phyloP scores from a whole-genome alignment of 345 rosid genomes.

The Heritiera fomes region DNA sequence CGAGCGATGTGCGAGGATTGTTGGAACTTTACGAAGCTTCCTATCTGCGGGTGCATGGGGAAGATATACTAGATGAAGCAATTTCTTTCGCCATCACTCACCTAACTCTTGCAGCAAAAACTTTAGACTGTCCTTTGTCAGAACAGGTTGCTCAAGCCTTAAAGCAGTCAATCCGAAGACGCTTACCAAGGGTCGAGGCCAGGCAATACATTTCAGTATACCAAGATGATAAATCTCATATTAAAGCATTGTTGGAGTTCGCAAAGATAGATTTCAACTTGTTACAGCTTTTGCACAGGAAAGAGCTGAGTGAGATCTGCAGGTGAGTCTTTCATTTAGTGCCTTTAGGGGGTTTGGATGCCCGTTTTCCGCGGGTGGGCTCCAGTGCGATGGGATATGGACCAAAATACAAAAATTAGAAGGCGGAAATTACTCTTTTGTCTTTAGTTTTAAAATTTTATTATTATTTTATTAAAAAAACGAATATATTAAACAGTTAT shows the following conservation, averaged over 20 bases:
- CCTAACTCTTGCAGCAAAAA: neutral
- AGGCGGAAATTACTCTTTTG: too few species aligned
- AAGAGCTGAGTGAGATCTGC: conserved; percentile 25
- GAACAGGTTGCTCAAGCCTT: conserved; percentile 10
- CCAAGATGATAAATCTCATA: conserved; percentile 3
- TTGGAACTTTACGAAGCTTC: conserved; percentile 40
- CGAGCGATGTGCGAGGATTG: conserved; percentile 22
- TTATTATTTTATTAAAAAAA: too few species aligned
- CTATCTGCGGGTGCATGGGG: conserved; percentile 26
- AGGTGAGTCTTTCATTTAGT: conserved; percentile 15
- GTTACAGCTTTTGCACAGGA: conserved; percentile 26
- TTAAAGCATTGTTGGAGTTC: conserved; percentile 23
- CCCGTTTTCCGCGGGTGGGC: too few species aligned
- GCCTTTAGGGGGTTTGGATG: too few species aligned
- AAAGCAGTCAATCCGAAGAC: conserved; percentile 21
- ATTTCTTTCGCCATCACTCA: conserved; percentile 19
- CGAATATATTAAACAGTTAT: too few species aligned
- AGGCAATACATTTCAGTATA: conserved; percentile 25
- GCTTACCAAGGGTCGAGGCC: conserved; percentile 30
- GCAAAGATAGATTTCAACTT: conserved; percentile 41
- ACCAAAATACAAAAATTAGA: too few species aligned
- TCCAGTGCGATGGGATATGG: too few species aligned
- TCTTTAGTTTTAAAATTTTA: too few species aligned
- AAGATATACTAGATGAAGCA: conserved; percentile 30
- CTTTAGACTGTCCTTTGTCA: conserved; percentile 8